Evolutionary conservation across 2,329 filamentous ascomycete genomes (phyloP), one percentile per base, ranked within the genome.

Genomic region (Neopestalotiopsis clavispora): DNA sequence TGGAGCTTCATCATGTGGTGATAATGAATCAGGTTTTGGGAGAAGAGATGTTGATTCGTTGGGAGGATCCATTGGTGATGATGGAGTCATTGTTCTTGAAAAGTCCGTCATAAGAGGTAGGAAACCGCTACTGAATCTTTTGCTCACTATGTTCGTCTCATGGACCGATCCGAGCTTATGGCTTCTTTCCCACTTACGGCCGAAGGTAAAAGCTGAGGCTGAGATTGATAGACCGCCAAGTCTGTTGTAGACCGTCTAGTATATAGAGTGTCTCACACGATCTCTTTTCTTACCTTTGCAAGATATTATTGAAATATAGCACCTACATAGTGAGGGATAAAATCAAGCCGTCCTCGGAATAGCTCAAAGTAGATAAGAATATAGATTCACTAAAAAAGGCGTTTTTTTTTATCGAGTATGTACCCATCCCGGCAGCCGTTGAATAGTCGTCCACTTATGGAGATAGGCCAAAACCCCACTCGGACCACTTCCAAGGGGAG

Each of bases 31-130:
- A 10, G 52, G 65, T 12, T 67, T 67, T 14, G 52, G 65, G 2
- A 67, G 56, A 4, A 67, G 42, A 34, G 65, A 42, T n/a, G 65
- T 60, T 38, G 56, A 23, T 49, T 67, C 65, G 57, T 59, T 32
- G 58, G 65, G 56, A 3, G 56, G n/a, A 49, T 12, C 40, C 23
- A 20, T n/a, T 10, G 65, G 65, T 10, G 65, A 67, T 56, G 52
- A 59, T 32, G 65, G 57, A 17, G 32, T 45, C 56, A 67, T 20
- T 12, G 65, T 67, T 30, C 52, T 42, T 1, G 65, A 61, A 40
- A 56, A 59, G n/a, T 67, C 34, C 34, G 65, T 23, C 56, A 67
- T 61, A 9, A 34, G 9, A 5, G 30, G 7, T 52, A 52, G 9
- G n/a, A n/a, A 52, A 20, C 1, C 4, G 45, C 6, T 9, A 20